Evolutionary conservation across 1,284 basidiomycete genomes (phyloP).

Genomic region (Vanrija pseudolonga): DNA sequence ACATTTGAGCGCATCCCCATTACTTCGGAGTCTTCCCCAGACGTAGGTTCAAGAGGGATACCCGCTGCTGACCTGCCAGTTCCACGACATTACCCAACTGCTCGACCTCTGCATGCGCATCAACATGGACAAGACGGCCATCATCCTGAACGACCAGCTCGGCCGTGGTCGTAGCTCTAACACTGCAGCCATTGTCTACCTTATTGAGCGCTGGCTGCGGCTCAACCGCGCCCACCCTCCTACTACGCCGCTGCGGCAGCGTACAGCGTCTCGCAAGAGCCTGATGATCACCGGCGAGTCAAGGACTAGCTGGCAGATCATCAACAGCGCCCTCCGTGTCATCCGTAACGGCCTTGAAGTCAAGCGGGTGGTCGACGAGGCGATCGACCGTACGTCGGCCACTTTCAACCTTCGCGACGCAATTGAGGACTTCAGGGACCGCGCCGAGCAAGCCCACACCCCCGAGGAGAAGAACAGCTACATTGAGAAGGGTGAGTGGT

Average conservation of each 20-base stretch:
- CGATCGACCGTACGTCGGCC: constrained; percentile 81
- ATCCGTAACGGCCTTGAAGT: constrained; percentile 83
- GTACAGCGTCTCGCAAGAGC: constrained; percentile 9
- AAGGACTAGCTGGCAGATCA: constrained; percentile 59
- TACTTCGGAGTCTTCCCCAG: constrained; percentile 60
- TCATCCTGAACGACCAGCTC: constrained; percentile 95
- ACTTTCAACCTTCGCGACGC: constrained; percentile 79
- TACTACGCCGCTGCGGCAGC: constrained; percentile 10
- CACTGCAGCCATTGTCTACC: constrained; percentile 77
- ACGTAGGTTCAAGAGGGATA: constrained; percentile 30
- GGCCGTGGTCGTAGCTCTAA: constrained; percentile 91
- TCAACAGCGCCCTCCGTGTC: constrained; percentile 75
- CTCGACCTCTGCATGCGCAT: constrained; percentile 78
- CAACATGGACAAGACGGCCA: constrained; percentile 67
- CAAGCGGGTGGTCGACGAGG: constrained; percentile 82
- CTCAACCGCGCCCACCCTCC: constrained; percentile 17
- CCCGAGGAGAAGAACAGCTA: constrained; percentile 63
- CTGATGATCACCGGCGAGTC: constrained; percentile 12
- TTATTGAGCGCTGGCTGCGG: constrained; percentile 84
- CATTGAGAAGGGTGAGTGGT: constrained; percentile 63
- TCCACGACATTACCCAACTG: constrained; percentile 60
- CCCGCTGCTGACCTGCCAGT: constrained; percentile 35
- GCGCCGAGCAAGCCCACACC: constrained; percentile 71
- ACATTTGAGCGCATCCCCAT: constrained; percentile 84
- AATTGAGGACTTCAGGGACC: constrained; percentile 68